These are phyloP conservation scores for Lachnellula cervina DNA, from an alignment of 2,329 filamentous ascomycete species.

Conservation along the genomic window DNA sequence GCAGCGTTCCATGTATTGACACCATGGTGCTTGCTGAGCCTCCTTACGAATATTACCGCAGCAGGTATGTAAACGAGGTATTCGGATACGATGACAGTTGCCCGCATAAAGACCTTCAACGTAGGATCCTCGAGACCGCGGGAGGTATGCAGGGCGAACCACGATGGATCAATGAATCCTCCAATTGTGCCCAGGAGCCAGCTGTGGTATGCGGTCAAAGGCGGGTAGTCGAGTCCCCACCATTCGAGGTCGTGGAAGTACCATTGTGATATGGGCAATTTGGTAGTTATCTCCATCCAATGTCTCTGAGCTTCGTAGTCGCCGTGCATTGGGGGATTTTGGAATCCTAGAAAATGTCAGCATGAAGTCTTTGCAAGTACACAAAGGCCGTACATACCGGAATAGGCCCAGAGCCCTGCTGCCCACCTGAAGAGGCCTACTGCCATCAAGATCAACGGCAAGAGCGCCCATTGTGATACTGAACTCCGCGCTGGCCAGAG, in stretches of 20 bases:
- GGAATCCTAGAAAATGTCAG: conserved; percentile 48
- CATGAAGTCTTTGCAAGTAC: not conserved
- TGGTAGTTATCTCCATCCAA: conserved; percentile 95
- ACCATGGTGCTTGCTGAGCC: conserved; percentile 69
- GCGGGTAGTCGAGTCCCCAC: conserved; percentile 98
- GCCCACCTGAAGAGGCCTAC: conserved; percentile 93
- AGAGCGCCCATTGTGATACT: conserved; percentile 83
- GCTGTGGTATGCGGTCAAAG: conserved; percentile 96
- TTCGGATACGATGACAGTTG: conserved; percentile 84
- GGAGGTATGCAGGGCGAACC: conserved; percentile 83
- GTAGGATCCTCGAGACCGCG: conserved; percentile 73
- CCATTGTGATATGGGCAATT: conserved; percentile 89
- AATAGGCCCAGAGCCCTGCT: conserved; percentile 90
- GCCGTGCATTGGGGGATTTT: conserved; percentile 83
- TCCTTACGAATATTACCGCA: conserved; percentile 75
- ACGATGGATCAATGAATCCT: conserved; percentile 68
- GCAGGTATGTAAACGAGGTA: conserved; percentile 87
- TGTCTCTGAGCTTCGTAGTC: conserved; percentile 98
- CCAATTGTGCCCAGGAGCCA: conserved; percentile 91
- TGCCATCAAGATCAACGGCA: conserved; percentile 83
- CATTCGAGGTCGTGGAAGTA: conserved; percentile 96
- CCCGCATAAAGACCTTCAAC: conserved; percentile 94
- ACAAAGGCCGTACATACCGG: conserved; percentile 50
- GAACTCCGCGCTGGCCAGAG: conserved; percentile 85
- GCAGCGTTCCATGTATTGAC: conserved; percentile 78